Base-by-base conservation (phyloP, 331 rosid genomes). In the Ulmus americana region DNA sequence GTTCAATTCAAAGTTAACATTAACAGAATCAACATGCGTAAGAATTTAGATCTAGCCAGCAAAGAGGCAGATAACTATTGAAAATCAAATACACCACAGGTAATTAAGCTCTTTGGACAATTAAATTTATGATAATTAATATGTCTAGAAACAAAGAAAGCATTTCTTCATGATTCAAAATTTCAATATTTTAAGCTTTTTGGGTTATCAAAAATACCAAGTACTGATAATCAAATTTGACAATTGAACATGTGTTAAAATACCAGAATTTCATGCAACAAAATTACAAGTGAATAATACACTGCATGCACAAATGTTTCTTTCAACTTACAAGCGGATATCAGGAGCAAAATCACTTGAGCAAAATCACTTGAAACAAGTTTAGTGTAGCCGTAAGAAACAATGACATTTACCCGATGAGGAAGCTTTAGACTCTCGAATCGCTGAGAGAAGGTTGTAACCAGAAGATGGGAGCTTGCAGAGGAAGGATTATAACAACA, bases 391-490 rank as follows among this genome's bases (percentile, higher is more conserved):
- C 35, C 6, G 39, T 59, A 45, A 28, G 39, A 59, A 28, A 56
- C 28, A 55, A 65, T 28, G 70, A 60, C 48, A 69, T 41, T 42
- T 76, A 83, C 92, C 88, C 61, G 71, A 70, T 41, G 55, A 59
- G 74, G 65, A 61, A 76, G 75, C 68, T 73, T 81, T 65, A 84
- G 73, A 78, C 69, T 62, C 66, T 79, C 79, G 58, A 71, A 64
- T 41, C 63, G 67, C 59, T 15, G 71, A 45, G 82, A 67, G 51
- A 78, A 67, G 55, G 71, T 69, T 16, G 81, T 39, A n/a, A 67
- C 63, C 41, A 74, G 55, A 63, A 68, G 70, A 72, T 69, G 85
- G 66, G 78, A 70, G 51, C 68, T 80, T 55, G 84, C 61, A 56
- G 75, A 49, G 35, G 76, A 52, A 52, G 87, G 59, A 70, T 62